Evolutionary conservation across 2,329 filamentous ascomycete species (phyloP).

Genomic region (Fusarium lateritium): DNA sequence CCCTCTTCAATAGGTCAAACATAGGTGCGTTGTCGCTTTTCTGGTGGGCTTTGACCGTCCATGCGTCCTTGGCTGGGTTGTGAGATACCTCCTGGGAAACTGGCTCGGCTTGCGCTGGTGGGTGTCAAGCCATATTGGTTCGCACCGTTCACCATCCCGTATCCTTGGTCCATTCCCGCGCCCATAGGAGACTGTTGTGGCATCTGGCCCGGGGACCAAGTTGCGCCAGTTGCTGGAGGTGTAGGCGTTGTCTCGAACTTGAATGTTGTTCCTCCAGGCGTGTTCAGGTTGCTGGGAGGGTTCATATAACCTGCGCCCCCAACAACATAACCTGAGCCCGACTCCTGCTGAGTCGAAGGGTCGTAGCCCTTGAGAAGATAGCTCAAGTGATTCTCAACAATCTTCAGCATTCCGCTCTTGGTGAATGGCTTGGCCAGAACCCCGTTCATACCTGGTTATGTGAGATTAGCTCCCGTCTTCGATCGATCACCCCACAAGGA

Average conservation of each 20-base stretch:
- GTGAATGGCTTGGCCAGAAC: constrained; percentile 98
- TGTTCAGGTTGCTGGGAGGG: constrained; percentile 49
- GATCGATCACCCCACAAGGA: not conserved
- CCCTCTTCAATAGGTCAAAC: constrained; percentile 26
- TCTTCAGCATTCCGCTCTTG: constrained; percentile 84
- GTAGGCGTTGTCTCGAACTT: constrained; percentile 72
- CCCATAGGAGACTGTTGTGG: constrained; percentile 63
- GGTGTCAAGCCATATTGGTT: constrained; percentile 57
- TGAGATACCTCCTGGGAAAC: constrained; percentile 46
- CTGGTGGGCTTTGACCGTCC: constrained; percentile 61
- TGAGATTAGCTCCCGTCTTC: constrained; percentile 30
- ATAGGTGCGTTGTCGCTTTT: constrained; percentile 66
- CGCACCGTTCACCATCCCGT: constrained; percentile 62
- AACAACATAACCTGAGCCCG: constrained; percentile 54
- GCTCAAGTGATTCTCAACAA: constrained; percentile 90
- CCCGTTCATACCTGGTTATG: constrained; percentile 91
- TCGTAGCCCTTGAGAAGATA: constrained; percentile 79
- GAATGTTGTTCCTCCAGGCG: constrained; percentile 46
- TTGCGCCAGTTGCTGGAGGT: constrained; percentile 64
- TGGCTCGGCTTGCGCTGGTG: constrained; percentile 50
- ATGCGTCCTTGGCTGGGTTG: constrained; percentile 50
- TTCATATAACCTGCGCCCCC: constrained; percentile 55
- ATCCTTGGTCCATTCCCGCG: constrained; percentile 61
- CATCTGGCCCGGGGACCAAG: constrained; percentile 67
- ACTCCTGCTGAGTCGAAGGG: constrained; percentile 62